A percentile compares a stretch with the other conserved stretches of the same genome.
phyloP scores from a whole-genome alignment of 805 yeast genomes.

The Pichia sporocuriosa region DNA sequence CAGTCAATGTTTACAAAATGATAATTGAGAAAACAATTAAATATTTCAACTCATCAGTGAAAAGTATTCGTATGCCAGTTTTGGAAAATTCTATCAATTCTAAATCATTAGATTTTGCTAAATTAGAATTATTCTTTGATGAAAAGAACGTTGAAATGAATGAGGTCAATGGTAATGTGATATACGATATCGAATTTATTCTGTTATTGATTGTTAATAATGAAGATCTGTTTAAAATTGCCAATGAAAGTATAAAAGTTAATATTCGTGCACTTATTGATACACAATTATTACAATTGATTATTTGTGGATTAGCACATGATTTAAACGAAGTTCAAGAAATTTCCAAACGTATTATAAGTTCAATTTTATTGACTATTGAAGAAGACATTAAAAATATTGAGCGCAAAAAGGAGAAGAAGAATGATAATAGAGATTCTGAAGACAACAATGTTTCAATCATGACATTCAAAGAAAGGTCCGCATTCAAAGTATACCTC shows the following conservation, averaged over 20 bases:
- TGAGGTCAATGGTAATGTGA: slow-evolving; percentile 14
- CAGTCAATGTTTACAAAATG: slow-evolving; percentile 44
- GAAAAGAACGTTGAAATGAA: slow-evolving; percentile 13
- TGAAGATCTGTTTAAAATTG: slow-evolving; percentile 46
- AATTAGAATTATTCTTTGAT: slow-evolving; percentile 26
- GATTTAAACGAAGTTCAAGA: slow-evolving; percentile 22
- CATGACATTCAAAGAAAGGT: slow-evolving; percentile 46
- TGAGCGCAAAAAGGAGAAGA: slow-evolving; percentile 9
- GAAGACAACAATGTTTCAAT: slow-evolving; percentile 6
- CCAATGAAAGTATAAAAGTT: slow-evolving; percentile 26
- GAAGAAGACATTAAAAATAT: slow-evolving; percentile 31
- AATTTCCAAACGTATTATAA: slow-evolving; percentile 39
- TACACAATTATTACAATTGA: slow-evolving; percentile 45
- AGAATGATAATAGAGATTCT: not conserved
- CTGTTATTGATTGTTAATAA: slow-evolving; percentile 55
- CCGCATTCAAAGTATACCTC: slow-evolving; percentile 47
- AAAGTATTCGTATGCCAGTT: slow-evolving; percentile 26
- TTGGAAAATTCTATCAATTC: slow-evolving; percentile 4
- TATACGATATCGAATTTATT: slow-evolving; percentile 69
- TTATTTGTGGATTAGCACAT: slow-evolving; percentile 41
- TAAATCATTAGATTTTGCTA: slow-evolving; percentile 8
- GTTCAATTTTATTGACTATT: slow-evolving; percentile 38
- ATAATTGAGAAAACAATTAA: slow-evolving; percentile 44
- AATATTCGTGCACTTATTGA: slow-evolving; percentile 54
- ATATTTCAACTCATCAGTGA: slow-evolving; percentile 25